These are phyloP conservation scores for Exophiala sideris DNA, from an alignment of 2,329 filamentous ascomycete species.

Conservation along the genomic window DNA sequence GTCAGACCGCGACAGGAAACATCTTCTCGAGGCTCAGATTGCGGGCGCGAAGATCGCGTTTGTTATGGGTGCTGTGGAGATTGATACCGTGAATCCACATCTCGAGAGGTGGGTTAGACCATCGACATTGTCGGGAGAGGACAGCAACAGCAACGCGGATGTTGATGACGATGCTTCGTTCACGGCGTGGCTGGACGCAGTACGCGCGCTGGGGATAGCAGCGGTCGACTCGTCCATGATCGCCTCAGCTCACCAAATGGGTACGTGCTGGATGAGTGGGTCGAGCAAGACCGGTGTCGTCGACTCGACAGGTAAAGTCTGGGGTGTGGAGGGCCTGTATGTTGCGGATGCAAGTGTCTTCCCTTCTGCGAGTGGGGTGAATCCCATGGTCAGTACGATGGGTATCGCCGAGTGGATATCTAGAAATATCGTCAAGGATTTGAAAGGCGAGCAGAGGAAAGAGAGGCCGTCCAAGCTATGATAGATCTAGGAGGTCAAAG, in stretches of 20 bases:
- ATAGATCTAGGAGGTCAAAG: neutral
- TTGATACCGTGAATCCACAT: constrained; percentile 63
- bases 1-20: constrained; percentile 67
- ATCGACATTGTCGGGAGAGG: neutral
- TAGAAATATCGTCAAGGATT: constrained; percentile 32
- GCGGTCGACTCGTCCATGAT: constrained; percentile 43
- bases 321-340: constrained; percentile 46
- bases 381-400: constrained; percentile 53
- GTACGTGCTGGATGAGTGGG: constrained; percentile 48
- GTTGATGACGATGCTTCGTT: constrained; percentile 50
- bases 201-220: constrained; percentile 47
- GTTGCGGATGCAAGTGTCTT: constrained; percentile 51
- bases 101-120: constrained; percentile 61
- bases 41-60: constrained; percentile 74
- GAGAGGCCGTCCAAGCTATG: neutral
- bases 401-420: constrained; percentile 48
- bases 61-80: constrained; percentile 74
- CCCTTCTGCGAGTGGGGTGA: constrained; percentile 50
- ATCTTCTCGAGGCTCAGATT: constrained; percentile 68
- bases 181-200: constrained; percentile 52
- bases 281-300: constrained; percentile 43
- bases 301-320: constrained; percentile 44
- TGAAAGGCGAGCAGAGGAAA: constrained; percentile 2
- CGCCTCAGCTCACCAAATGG: constrained; percentile 50
- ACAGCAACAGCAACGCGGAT: neutral